Conservation (phyloP, 208 protist genomes). For the Leishmania aethiopica region DNA sequence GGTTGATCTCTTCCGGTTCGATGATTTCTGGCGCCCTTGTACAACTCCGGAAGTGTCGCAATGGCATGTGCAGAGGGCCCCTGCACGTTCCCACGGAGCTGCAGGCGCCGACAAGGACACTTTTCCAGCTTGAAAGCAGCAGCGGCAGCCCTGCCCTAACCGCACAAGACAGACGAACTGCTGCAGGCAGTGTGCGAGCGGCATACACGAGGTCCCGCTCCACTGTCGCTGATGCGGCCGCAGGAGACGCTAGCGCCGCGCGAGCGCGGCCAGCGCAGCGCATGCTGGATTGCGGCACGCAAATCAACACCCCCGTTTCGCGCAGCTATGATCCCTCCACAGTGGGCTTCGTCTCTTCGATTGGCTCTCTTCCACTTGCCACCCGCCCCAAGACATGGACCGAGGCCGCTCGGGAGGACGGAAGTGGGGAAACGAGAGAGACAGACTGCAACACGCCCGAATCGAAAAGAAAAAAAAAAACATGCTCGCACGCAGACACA, state of each 20-base stretch:
- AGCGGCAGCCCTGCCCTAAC: neutral
- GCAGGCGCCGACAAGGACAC: neutral
- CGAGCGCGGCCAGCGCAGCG: slow-evolving; percentile 1
- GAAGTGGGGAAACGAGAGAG: neutral
- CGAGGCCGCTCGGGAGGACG: neutral
- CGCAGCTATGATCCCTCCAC: neutral
- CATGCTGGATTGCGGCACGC: neutral
- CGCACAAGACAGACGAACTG: neutral
- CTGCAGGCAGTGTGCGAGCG: neutral
- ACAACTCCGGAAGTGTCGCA: neutral
- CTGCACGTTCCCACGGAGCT: neutral
- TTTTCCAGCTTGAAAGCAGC: neutral
- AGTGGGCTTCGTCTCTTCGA: neutral
- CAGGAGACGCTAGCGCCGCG: neutral
- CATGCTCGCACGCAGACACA: neutral
- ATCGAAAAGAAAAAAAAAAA: neutral
- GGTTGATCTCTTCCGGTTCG: slow-evolving; percentile 15
- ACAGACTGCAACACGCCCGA: neutral
- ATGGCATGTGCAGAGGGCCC: neutral
- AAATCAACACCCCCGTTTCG: neutral
- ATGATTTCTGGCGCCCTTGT: slow-evolving; percentile 11
- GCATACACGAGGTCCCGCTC: neutral
- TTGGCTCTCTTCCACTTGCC: neutral
- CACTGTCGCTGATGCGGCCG: neutral
- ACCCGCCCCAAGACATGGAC: no score